Conservation (phyloP, 352 stramenopile genomes). For the Phytophthora sp. region DNA sequence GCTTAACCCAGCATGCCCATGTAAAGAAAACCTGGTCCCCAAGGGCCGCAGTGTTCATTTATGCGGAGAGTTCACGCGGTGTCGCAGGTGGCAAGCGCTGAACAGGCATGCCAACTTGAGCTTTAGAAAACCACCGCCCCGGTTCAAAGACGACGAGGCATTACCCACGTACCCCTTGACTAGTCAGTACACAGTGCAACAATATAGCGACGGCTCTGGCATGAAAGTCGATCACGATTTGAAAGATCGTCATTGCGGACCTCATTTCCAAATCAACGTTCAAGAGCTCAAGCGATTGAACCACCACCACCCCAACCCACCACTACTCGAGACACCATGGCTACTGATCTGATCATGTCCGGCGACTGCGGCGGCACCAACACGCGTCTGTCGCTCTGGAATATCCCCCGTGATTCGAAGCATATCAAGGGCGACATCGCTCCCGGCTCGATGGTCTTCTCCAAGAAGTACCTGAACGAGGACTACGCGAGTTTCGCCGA, state of each 20-base stretch:
- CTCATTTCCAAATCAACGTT: constrained; percentile 25
- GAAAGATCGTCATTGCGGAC: constrained; percentile 20
- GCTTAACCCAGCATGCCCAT: no score
- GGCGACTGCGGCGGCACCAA: constrained; percentile 97
- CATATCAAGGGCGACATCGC: constrained; percentile 56
- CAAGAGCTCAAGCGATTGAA: constrained; percentile 22
- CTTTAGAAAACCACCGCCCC: constrained; percentile 12
- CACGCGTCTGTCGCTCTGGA: constrained; percentile 91
- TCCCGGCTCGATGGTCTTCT: constrained; percentile 77
- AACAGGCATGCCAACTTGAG: constrained; percentile 27
- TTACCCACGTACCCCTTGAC: constrained; percentile 14
- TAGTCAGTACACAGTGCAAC: no score
- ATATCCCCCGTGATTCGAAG: constrained; percentile 53
- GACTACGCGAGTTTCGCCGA: constrained; percentile 78
- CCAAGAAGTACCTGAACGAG: constrained; percentile 88
- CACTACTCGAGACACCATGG: constrained; percentile 17
- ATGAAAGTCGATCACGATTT: constrained; percentile 14
- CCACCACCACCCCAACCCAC: neutral
- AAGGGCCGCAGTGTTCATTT: neutral
- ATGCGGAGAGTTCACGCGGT: neutral
- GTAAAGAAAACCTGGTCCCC: neutral
- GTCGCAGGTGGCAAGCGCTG: constrained; percentile 25
- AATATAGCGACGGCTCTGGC: no score
- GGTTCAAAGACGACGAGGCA: constrained; percentile 25
- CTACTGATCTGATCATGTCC: constrained; percentile 70